Evolutionary conservation across 1,284 basidiomycete genomes (phyloP), one percentile per base, ranked within the genome.

Genomic region (Trichosporon inkin): DNA sequence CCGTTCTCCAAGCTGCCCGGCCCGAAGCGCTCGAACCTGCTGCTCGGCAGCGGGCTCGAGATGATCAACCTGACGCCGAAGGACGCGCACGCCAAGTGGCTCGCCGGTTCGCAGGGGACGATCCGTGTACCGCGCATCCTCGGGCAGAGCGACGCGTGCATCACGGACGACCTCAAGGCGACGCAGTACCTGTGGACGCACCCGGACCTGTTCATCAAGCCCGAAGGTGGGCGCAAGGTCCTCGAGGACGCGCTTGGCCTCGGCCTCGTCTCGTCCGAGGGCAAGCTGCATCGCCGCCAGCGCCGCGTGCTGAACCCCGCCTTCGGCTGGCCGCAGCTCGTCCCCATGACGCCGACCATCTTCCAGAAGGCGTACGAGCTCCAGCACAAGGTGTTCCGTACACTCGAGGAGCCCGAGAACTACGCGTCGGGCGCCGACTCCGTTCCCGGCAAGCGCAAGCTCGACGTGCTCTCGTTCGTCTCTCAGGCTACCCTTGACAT

Each of bases 141-240:
- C 14, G 44, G 44, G 16, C 44, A 49, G 44, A 22, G 28, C 44
- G 24, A 49, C 44, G 24, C 24, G 16, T 49, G 44, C 76, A 78
- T 85, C 74, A 84, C 84, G 20, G 82, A 81, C 44, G 86, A 88
- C 72, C 82, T 83, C 0, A 75, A 80, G 28, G 86, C 86, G 0
- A 72, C 88, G 22, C 80, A 81, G 2, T 82, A 87, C 62, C 83
- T 89, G 56, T 81, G 88, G 57, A 79, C 79, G 19, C 80, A 82
- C 57, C 80, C 83, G 2, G 85, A 88, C 68, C 79, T 82, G 36
- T 88, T 85, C 70, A 85, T 85, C 17, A 88, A 88, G 71, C 85
- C 87, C 0, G 81, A 84, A 44, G 83, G 85, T 60, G 80, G 87
- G 4, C 77, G 83, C 22, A 5, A 85, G 44, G 80, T 79, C 53